Conservation (phyloP, 495 filamentous ascomycete species). For the Hypoxylon lienhwacheense region DNA sequence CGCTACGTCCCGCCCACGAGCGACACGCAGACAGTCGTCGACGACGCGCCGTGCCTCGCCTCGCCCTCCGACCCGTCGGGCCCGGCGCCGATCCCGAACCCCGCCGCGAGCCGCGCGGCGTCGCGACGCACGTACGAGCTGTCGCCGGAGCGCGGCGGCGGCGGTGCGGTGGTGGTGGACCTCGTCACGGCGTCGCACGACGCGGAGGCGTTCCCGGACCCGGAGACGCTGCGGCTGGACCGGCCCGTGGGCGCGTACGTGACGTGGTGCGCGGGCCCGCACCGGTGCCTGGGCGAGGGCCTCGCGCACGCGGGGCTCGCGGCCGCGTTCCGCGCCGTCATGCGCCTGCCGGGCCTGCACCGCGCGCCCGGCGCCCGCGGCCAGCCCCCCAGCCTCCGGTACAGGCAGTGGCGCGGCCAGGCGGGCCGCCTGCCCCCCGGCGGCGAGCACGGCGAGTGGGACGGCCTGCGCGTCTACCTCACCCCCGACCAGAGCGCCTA, state of each 20-base stretch:
- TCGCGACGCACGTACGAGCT: conserved; percentile 21
- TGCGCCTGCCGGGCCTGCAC: conserved; percentile 45
- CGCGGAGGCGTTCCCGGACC: conserved; percentile 63
- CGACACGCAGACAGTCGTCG: conserved; percentile 48
- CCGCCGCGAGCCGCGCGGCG: not conserved
- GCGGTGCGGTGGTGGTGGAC: too few species aligned
- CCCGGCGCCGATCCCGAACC: conserved; percentile 26
- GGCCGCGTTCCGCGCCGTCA: conserved; percentile 50
- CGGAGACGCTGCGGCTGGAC: conserved; percentile 60
- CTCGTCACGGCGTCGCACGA: conserved; percentile 66
- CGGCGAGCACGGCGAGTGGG: conserved; percentile 25
- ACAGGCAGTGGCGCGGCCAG: conserved; percentile 47
- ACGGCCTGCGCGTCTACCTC: conserved; percentile 64
- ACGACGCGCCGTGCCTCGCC: conserved; percentile 50
- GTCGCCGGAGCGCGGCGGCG: conserved; percentile 36
- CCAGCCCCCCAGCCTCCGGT: conserved; percentile 61
- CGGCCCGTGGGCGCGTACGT: conserved; percentile 66
- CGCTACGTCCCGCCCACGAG: conserved; percentile 47
- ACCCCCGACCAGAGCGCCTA: conserved; percentile 64
- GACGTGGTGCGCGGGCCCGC: conserved; percentile 63
- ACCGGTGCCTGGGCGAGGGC: conserved; percentile 60
- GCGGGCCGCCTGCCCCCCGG: conserved; percentile 17
- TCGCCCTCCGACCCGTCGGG: conserved; percentile 10
- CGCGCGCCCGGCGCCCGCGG: conserved; percentile 63
- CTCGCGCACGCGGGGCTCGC: conserved; percentile 60